Base-by-base conservation (phyloP, 306 rosid species). In the Vigna radiata region DNA sequence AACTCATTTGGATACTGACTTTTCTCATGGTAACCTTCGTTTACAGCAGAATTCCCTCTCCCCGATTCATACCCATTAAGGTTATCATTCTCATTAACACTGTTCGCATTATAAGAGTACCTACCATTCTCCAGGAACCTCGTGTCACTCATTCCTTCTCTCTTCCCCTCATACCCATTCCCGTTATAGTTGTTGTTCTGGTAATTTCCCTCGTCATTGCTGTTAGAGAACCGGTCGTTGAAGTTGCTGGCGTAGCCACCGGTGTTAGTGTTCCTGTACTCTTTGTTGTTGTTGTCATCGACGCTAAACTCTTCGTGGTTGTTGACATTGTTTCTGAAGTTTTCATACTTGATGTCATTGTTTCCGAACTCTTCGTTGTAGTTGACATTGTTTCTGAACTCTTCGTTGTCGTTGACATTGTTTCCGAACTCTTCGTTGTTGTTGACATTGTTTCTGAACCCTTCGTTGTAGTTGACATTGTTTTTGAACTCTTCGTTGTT, bases 81-180 rank as follows among this genome's bases (percentile, higher is more conserved):
- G 61, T 82, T 75, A 47, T 78, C 58, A 33, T 76, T 86, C 56
- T 76, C 66, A 25, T 78, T 77, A 27, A 80, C 76, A 82, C 29
- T 63, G 56, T 83, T 70, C 49, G 76, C 78, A 46, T 78, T 47
- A 50, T 73, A 43, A 73, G 13, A 69, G 66, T 89, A 88, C 85
- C 54, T 89, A 2, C 90, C 93, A 64, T 89, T 85, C 77, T 90
- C 91, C 86, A 79, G 1, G 67, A 77, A 86, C 88, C 94, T 85
- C n/a, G 94, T 90, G 78, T 93, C 94, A 79, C 96, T 93, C 98
- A 88, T 86, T 76, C 94, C 97, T 77, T 90, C 86, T 39, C 72
- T 82, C 54, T 85, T 72, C 60, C 48, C 68, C 78, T 86, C 85
- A 65, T 78, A 68, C 27, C 77, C 81, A 25, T 73, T 73, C 5